Evolutionary conservation across 1,284 basidiomycete genomes (phyloP), one percentile per base, ranked within the genome.

Genomic region (Pisolithus thermaeus): DNA sequence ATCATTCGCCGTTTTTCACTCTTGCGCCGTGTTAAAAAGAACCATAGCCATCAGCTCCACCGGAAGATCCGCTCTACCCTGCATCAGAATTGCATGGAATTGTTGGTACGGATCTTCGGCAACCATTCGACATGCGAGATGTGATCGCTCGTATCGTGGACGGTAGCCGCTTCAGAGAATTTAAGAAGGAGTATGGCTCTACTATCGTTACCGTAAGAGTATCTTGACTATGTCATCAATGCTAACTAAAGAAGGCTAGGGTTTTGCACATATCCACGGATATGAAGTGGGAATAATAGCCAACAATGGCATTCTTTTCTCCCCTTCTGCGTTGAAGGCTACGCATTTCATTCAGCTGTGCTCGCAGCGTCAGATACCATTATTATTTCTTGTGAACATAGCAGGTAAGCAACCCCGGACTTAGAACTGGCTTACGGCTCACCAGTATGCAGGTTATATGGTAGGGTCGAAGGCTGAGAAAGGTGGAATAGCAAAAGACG

Each of bases 401-500:
- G 92, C 91, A 4, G 85, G 85, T 79, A 53, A 22, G 70, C 50
- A 32, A 27, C 16, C 11, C 38, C 47, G 25, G 11, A 41, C 37
- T 23, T 32, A 12, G 14, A 8, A 14, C 48, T 54, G 45, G 41
- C 12, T 43, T 23, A 50, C 37, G 28, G 36, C 36, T 51, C 42
- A 37, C 14, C 51, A 18, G 8, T 22, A n/a, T 5, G 7, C 23
- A 83, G 86, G 90, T 14, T 96, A 96, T 65, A 95, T 96, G 92
- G 92, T 97, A 7, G 92, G 92, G 16, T 92, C 91, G 35, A 94
- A 93, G 61, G 93, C 93, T 25, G 93, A 97, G 72, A 81, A 81
- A 56, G 90, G 90, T n/a, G 94, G 94, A 2, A 97, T 97, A 59
- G 94, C 94, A 14, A 97, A 97, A 71, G 93, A 97, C 65, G 94